Percentiles rank a stretch among this genome's conserved stretches.
Conservation (phyloP, 1,139 yeast species). For the Hyphopichia pseudoburtonii region DNA sequence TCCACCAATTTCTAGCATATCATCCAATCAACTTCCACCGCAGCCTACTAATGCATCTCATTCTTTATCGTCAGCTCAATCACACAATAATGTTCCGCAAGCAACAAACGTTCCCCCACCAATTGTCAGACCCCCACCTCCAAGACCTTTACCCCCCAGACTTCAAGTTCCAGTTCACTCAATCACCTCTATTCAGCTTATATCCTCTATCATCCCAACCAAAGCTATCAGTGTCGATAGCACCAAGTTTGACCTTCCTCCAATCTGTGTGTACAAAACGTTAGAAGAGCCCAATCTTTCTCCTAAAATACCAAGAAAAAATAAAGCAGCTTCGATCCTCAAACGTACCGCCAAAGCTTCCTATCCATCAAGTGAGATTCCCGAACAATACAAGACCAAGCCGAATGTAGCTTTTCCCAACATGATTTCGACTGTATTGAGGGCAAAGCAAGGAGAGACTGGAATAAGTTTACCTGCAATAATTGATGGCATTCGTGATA, state of each 20-base stretch:
- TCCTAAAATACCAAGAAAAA: conserved; percentile 49
- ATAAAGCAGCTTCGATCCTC: conserved; percentile 17
- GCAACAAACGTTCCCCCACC: conserved; percentile 12
- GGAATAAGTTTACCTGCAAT: conserved; percentile 87
- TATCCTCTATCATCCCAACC: conserved; percentile 8
- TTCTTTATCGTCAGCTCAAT: no score
- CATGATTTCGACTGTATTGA: conserved; percentile 74
- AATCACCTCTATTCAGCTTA: conserved; percentile 14
- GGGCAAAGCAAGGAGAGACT: conserved; percentile 57
- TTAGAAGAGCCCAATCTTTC: conserved; percentile 33
- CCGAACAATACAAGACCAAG: conserved; percentile 78
- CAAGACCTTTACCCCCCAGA: conserved; percentile 39
- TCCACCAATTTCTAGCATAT: no score
- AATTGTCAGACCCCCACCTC: conserved; percentile 15
- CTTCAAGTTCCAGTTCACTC: conserved; percentile 36
- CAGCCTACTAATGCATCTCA: background rate
- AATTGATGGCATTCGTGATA: conserved; percentile 79
- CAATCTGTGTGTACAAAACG: conserved; percentile 36
- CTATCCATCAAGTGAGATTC: conserved; percentile 74
- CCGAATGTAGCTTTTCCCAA: conserved; percentile 81
- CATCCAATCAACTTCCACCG: background rate
- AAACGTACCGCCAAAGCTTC: conserved; percentile 55
- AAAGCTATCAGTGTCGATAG: conserved; percentile 27
- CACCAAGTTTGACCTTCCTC: conserved; percentile 20
- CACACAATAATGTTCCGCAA: no score